These are phyloP conservation scores for Phlyctochytrium planicorne DNA, from an alignment of 192 early-diverging fungal species.

Conservation along the genomic window DNA sequence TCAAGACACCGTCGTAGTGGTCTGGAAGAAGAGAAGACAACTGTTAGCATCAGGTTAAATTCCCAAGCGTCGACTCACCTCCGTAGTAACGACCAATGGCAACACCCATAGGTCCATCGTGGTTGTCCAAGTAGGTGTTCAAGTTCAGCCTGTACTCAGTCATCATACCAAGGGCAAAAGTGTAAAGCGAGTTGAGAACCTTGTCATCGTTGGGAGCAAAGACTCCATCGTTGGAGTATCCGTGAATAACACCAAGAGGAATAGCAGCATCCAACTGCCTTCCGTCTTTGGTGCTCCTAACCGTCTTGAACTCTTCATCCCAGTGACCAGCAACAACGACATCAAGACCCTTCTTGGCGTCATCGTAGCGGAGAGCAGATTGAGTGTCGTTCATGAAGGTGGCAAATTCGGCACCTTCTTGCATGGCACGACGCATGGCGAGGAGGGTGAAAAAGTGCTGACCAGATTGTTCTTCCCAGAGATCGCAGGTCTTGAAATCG, in stretches of 20 bases:
- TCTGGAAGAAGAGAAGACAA: too few species aligned
- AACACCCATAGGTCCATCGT: slow-evolving; percentile 31
- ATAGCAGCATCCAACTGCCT: slow-evolving; percentile 63
- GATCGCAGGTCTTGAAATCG: slow-evolving; percentile 44
- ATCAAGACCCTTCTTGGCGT: slow-evolving; percentile 33
- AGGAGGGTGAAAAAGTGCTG: slow-evolving; percentile 67
- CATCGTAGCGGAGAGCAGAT: slow-evolving; percentile 35
- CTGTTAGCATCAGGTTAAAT: not conserved
- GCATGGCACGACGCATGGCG: slow-evolving; percentile 60
- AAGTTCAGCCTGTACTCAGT: slow-evolving; percentile 50
- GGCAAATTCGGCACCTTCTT: slow-evolving; percentile 54
- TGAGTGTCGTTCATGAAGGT: slow-evolving; percentile 28
- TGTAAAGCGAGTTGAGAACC: slow-evolving; percentile 12
- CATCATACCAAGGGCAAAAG: slow-evolving; percentile 23
- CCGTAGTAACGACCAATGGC: slow-evolving; percentile 72
- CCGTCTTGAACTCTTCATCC: slow-evolving; percentile 23
- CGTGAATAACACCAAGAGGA: slow-evolving; percentile 52
- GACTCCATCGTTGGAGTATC: slow-evolving; percentile 4
- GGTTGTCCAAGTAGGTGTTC: not conserved
- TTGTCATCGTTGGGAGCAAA: not conserved
- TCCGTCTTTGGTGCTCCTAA: slow-evolving; percentile 35
- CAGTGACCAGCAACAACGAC: slow-evolving; percentile 45
- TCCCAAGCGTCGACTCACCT: not conserved
- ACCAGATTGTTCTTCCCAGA: slow-evolving; percentile 78
- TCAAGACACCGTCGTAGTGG: slow-evolving; percentile 57